These are phyloP conservation scores for Pholiota conissans DNA, from an alignment of 768 basidiomycete species.

Conservation along the genomic window DNA sequence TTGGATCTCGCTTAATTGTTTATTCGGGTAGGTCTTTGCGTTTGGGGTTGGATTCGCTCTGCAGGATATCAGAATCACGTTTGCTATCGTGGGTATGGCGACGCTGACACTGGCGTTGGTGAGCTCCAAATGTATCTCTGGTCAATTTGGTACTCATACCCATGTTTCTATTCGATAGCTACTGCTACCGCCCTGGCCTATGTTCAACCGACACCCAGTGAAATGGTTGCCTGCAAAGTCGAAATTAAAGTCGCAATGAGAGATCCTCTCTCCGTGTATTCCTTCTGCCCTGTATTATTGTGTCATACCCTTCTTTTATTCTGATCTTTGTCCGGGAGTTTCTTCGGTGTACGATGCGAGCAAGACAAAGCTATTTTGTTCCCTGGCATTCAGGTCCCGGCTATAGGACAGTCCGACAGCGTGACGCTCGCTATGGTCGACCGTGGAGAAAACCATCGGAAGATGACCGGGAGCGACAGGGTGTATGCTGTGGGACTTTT, in stretches of 20 bases:
- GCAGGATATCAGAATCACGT: slow-evolving; percentile 57
- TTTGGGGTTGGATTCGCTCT: slow-evolving; percentile 58
- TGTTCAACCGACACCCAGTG: slow-evolving; percentile 62
- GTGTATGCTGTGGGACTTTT: not conserved
- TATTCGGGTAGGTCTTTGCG: slow-evolving; percentile 41
- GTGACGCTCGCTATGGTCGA: not conserved
- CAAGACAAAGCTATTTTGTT: no score
- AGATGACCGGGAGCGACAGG: not conserved
- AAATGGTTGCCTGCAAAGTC: slow-evolving; percentile 50
- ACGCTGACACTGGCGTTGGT: slow-evolving; percentile 43
- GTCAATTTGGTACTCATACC: not conserved
- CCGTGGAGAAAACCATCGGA: not conserved
- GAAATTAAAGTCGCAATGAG: slow-evolving; percentile 24
- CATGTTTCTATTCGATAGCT: slow-evolving; percentile 44
- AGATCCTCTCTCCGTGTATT: not conserved
- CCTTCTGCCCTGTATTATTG: not conserved
- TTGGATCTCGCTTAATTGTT: not conserved
- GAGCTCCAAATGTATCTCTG: slow-evolving; percentile 17
- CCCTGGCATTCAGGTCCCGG: not conserved
- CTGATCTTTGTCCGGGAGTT: not conserved
- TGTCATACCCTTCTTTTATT: not conserved
- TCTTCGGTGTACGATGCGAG: no score
- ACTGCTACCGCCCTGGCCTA: slow-evolving; percentile 69
- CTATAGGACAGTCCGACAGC: not conserved
- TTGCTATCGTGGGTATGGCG: slow-evolving; percentile 43